These are phyloP conservation scores for Termitomyces sp. DNA, from an alignment of 768 basidiomycete species.

Conservation along the genomic window DNA sequence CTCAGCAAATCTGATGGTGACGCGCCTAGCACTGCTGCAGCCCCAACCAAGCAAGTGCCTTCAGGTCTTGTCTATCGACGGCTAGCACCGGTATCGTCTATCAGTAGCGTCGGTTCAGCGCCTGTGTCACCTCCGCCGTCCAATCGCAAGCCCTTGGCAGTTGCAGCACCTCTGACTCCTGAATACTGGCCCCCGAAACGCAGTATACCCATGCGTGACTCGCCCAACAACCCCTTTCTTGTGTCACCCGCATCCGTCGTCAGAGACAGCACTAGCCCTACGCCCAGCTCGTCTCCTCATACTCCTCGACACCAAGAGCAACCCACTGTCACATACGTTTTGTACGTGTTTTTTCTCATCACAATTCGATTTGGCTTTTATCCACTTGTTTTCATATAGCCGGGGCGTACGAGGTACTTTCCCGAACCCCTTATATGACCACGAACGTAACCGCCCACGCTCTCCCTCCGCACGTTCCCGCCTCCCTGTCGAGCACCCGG, in stretches of 20 bases:
- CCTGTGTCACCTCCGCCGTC: conserved; percentile 68
- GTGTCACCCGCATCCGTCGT: conserved; percentile 24
- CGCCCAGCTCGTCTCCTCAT: conserved; percentile 27
- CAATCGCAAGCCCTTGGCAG: conserved; percentile 33
- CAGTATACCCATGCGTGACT: conserved; percentile 42
- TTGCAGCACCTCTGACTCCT: conserved; percentile 36
- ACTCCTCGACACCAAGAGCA: conserved; percentile 39
- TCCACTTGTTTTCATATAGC: conserved; percentile 30
- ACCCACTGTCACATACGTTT: conserved; percentile 66
- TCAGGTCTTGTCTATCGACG: conserved; percentile 32
- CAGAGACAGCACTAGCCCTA: conserved; percentile 28
- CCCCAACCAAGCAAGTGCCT: conserved; percentile 12
- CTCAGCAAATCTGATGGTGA: conserved; percentile 24
- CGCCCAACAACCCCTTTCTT: conserved; percentile 71
- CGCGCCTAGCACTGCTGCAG: conserved; percentile 5
- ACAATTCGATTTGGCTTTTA: background rate
- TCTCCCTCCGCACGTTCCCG: conserved; percentile 42
- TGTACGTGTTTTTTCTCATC: conserved; percentile 39
- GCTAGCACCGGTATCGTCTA: conserved; percentile 10
- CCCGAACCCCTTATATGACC: conserved; percentile 59
- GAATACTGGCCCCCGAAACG: conserved; percentile 19
- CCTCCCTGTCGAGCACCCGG: conserved; percentile 58
- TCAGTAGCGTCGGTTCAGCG: conserved; percentile 22
- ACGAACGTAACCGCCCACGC: conserved; percentile 31
- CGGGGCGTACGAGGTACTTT: conserved; percentile 61